A percentile compares a stretch with the other conserved stretches of the same genome.
These are phyloP conservation scores for Lecanicillium sp. DNA, from an alignment of 2,329 filamentous ascomycete genomes.

Conservation along the genomic window DNA sequence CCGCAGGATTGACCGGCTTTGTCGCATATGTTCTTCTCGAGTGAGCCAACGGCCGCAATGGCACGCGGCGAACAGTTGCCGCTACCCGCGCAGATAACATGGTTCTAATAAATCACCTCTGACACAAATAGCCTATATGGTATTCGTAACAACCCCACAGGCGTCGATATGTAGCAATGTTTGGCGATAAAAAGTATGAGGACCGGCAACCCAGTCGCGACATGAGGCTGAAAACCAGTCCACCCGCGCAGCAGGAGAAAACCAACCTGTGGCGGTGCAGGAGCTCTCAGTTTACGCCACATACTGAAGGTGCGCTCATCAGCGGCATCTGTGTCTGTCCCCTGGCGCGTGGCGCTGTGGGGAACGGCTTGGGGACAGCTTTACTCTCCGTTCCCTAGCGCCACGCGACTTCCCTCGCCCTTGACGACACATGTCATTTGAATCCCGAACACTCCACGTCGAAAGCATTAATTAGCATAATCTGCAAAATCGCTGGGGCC, in stretches of 20 bases:
- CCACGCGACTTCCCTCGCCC: conserved; percentile 4
- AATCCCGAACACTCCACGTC: neutral
- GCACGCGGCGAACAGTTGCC: conserved; percentile 1
- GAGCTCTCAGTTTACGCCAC: too few relatives aligned
- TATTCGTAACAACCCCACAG: too few relatives aligned
- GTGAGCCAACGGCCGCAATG: neutral
- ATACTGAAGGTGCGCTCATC: too few relatives aligned
- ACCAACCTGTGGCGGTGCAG: conserved; percentile 1
- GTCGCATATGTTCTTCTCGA: conserved; percentile 4
- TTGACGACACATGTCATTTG: conserved; percentile 14
- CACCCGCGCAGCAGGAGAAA: too few relatives aligned
- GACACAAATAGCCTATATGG: too few relatives aligned
- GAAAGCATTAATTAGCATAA: neutral
- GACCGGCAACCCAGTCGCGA: too few relatives aligned
- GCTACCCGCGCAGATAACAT: conserved; percentile 6
- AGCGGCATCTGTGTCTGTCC: neutral
- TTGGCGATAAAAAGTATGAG: too few relatives aligned
- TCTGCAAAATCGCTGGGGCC: neutral
- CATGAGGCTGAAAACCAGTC: too few relatives aligned
- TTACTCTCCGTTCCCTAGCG: conserved; percentile 3
- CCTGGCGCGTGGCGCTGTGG: conserved; percentile 4
- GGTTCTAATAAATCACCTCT: neutral
- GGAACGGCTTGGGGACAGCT: conserved; percentile 5
- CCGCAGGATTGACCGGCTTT: conserved; percentile 7
- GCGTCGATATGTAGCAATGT: too few relatives aligned